Evolutionary conservation across 345 rosid genomes (phyloP).

Genomic region (Excoecaria cochinchinensis): DNA sequence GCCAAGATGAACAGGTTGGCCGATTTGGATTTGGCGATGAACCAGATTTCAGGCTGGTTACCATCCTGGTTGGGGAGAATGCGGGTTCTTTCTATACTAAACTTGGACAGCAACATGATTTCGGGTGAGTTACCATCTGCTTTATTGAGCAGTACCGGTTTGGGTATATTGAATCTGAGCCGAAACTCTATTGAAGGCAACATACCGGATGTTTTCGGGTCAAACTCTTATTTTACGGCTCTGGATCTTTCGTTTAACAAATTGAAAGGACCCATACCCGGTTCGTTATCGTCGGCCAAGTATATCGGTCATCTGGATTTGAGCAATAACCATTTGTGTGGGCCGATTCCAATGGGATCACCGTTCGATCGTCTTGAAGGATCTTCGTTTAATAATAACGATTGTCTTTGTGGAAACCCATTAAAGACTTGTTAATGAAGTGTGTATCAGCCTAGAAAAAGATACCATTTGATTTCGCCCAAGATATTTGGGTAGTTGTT

Average conservation of each 20-base stretch:
- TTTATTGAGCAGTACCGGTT: slow-evolving; percentile 52
- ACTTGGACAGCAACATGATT: slow-evolving; percentile 59
- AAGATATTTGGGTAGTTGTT: neutral
- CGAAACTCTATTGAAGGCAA: slow-evolving; percentile 65
- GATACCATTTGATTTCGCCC: neutral
- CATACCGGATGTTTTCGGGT: slow-evolving; percentile 76
- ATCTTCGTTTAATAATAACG: slow-evolving; percentile 64
- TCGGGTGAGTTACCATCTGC: slow-evolving; percentile 58
- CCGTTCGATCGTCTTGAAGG: slow-evolving; percentile 77
- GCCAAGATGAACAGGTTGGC: slow-evolving; percentile 65
- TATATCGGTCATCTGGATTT: slow-evolving; percentile 81
- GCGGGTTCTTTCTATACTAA: slow-evolving; percentile 77
- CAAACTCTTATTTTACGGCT: slow-evolving; percentile 64
- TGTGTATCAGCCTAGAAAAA: neutral
- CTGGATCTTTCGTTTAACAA: slow-evolving; percentile 75
- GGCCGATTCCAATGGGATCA: slow-evolving; percentile 69
- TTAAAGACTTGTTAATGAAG: slow-evolving; percentile 51
- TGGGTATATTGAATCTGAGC: slow-evolving; percentile 74
- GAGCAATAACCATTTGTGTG: slow-evolving; percentile 89
- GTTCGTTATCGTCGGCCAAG: slow-evolving; percentile 52
- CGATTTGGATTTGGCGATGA: slow-evolving; percentile 73
- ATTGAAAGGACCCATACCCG: slow-evolving; percentile 65
- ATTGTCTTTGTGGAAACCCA: slow-evolving; percentile 86
- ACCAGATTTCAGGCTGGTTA: slow-evolving; percentile 56
- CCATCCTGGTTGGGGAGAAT: slow-evolving; percentile 70